A percentile compares a stretch with the other conserved stretches of the same genome.
phyloP scores from a whole-genome alignment of 768 basidiomycete genomes.

The Russula lepida region DNA sequence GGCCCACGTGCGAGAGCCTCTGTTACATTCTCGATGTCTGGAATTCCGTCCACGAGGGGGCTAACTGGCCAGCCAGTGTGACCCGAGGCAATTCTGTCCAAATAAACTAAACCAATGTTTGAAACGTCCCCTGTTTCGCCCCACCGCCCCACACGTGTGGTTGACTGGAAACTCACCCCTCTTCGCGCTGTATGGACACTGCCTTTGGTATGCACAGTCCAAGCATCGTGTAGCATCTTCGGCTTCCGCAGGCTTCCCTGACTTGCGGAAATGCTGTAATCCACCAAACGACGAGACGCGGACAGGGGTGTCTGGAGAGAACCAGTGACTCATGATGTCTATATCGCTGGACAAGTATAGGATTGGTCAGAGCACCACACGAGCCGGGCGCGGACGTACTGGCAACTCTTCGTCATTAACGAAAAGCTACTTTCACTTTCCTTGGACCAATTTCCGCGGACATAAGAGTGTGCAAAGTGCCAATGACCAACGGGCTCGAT shows the following conservation, averaged over 20 bases:
- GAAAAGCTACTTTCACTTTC: conserved; percentile 69
- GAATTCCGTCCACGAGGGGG: conserved; percentile 67
- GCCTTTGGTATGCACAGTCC: conserved; percentile 61
- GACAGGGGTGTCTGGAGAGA: conserved; percentile 53
- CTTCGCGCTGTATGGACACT: conserved; percentile 84
- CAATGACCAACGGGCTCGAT: conserved; percentile 81
- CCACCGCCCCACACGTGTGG: neutral
- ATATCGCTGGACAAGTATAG: conserved; percentile 51
- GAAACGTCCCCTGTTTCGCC: neutral
- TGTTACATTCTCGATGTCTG: conserved; percentile 81
- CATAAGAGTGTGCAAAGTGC: conserved; percentile 87
- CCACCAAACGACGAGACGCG: conserved; percentile 84
- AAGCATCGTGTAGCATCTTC: conserved; percentile 64
- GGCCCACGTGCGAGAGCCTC: conserved; percentile 60
- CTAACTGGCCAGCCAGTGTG: conserved; percentile 54
- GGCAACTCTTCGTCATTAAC: conserved; percentile 86
- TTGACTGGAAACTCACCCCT: conserved; percentile 42
- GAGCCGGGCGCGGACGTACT: conserved; percentile 53
- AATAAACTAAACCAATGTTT: conserved; percentile 49
- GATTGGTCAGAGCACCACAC: no score
- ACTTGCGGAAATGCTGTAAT: conserved; percentile 70
- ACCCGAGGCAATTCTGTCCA: conserved; percentile 58
- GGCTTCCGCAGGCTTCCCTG: conserved; percentile 59
- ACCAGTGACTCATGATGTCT: conserved; percentile 73
- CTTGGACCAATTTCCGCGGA: conserved; percentile 72